Conservation (phyloP, 345 rosid species). For the Acer negundo region DNA sequence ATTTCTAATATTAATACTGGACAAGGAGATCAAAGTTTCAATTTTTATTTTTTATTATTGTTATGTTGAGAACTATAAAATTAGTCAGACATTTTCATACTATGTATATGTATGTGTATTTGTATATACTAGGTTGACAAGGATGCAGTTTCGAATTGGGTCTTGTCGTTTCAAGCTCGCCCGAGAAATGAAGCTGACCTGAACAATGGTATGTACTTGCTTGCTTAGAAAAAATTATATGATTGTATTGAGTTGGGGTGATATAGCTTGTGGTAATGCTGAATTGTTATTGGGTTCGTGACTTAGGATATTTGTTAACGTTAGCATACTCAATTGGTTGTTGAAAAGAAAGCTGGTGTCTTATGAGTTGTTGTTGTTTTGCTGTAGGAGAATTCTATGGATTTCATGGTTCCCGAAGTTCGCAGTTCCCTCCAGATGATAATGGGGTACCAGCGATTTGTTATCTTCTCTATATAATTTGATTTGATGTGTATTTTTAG, state of each 20-base stretch:
- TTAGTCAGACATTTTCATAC: not conserved
- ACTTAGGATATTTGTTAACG: not conserved
- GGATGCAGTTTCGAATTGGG: constrained; percentile 65
- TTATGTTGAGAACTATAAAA: not conserved
- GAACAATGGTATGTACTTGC: constrained; percentile 46
- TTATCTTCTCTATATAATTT: not conserved
- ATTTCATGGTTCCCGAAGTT: constrained; percentile 73
- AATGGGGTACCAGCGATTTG: constrained; percentile 49
- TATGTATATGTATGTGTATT: constrained; percentile 8
- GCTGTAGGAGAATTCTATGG: constrained; percentile 83
- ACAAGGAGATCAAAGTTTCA: too few species aligned
- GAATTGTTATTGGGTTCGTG: not conserved
- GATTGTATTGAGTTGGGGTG: constrained; percentile 8
- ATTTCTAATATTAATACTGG: too few species aligned
- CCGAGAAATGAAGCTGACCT: constrained; percentile 48
- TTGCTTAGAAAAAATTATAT: constrained; percentile 13
- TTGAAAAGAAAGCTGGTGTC: constrained; percentile 1
- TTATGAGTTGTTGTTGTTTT: constrained; percentile 16
- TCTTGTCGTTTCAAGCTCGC: constrained; percentile 73
- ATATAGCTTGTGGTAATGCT: not conserved
- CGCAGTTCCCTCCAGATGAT: constrained; percentile 56
- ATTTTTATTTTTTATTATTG: not conserved
- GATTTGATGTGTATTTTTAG: not conserved
- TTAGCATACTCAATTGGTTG: not conserved
- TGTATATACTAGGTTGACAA: constrained; percentile 57